Conservation (phyloP, 1,139 yeast species). For the Candida glucosophila region DNA sequence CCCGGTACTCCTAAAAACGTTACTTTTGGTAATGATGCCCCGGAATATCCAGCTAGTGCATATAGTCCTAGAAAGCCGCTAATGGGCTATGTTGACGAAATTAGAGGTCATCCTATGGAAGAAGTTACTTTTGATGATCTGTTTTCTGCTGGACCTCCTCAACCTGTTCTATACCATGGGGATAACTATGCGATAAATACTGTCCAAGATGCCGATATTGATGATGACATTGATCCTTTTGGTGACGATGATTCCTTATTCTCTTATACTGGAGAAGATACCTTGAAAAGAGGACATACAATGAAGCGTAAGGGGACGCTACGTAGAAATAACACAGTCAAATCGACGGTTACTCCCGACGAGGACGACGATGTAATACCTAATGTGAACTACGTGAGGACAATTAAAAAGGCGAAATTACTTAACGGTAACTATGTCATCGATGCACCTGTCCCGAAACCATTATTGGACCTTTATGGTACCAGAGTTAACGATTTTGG, state of each 20-base stretch:
- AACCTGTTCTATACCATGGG: slow-evolving; percentile 22
- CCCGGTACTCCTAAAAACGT: slow-evolving; percentile 17
- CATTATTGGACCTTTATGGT: slow-evolving; percentile 47
- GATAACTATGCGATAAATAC: slow-evolving; percentile 36
- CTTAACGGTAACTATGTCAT: slow-evolving; percentile 68
- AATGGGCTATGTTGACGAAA: slow-evolving; percentile 11
- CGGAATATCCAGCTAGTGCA: slow-evolving; percentile 26
- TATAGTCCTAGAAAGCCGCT: slow-evolving; percentile 19
- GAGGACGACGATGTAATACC: slow-evolving; percentile 37
- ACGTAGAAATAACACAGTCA: slow-evolving; percentile 4
- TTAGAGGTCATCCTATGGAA: slow-evolving; percentile 11
- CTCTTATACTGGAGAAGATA: slow-evolving; percentile 34
- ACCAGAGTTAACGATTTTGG: slow-evolving; percentile 36
- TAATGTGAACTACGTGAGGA: slow-evolving; percentile 35
- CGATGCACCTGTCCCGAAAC: slow-evolving; percentile 69
- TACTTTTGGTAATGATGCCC: slow-evolving; percentile 26
- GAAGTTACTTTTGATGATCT: slow-evolving; percentile 12
- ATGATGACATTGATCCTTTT: slow-evolving; percentile 33
- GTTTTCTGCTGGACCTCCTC: slow-evolving; percentile 13
- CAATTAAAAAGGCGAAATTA: slow-evolving; percentile 44
- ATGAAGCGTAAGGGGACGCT: slow-evolving; percentile 16
- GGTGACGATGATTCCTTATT: slow-evolving; percentile 40
- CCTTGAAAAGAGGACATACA: slow-evolving; percentile 27
- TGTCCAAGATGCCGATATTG: slow-evolving; percentile 32
- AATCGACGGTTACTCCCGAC: slow-evolving; percentile 9